A percentile compares a stretch with the other conserved stretches of the same genome.
phyloP scores from a whole-genome alignment of 176 grass and related monocot species.

The Paspalum vaginatum region DNA sequence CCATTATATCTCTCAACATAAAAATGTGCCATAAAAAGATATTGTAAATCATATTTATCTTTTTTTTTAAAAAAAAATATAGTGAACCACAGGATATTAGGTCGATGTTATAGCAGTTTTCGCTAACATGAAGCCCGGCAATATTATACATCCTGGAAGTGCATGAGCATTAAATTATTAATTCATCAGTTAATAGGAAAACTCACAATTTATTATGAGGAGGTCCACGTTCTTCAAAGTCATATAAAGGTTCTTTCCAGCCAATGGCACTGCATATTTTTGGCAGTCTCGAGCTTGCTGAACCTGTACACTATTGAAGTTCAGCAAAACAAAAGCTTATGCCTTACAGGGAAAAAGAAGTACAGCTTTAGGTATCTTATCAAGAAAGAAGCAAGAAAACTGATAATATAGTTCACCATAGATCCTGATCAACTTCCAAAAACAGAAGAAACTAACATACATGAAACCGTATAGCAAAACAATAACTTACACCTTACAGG shows the following conservation, averaged over 20 bases:
- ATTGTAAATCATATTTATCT: not conserved
- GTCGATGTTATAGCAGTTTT: not conserved
- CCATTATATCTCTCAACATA: not conserved
- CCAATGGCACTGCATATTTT: constrained; percentile 21
- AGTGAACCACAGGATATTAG: not conserved
- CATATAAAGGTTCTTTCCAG: constrained; percentile 46
- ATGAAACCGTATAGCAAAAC: no score
- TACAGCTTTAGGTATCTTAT: not conserved
- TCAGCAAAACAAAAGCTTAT: constrained; percentile 30
- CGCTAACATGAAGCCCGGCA: not conserved
- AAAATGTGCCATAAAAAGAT: not conserved
- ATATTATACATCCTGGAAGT: not conserved
- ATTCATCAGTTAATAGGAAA: constrained; percentile 30
- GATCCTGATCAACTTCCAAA: not conserved
- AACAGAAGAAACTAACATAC: constrained; percentile 4
- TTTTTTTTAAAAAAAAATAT: not conserved
- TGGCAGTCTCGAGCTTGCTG: constrained; percentile 7
- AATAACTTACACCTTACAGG: not conserved
- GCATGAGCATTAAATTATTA: constrained; percentile 13
- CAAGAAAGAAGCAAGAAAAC: constrained; percentile 13
- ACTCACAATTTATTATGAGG: constrained; percentile 56
- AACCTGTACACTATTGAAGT: constrained; percentile 17
- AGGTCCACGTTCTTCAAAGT: constrained; percentile 57
- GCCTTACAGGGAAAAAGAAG: not conserved
- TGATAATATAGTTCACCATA: not conserved